Evolutionary conservation across 768 basidiomycete genomes (phyloP).

Genomic region (Boletellus emodensis): DNA sequence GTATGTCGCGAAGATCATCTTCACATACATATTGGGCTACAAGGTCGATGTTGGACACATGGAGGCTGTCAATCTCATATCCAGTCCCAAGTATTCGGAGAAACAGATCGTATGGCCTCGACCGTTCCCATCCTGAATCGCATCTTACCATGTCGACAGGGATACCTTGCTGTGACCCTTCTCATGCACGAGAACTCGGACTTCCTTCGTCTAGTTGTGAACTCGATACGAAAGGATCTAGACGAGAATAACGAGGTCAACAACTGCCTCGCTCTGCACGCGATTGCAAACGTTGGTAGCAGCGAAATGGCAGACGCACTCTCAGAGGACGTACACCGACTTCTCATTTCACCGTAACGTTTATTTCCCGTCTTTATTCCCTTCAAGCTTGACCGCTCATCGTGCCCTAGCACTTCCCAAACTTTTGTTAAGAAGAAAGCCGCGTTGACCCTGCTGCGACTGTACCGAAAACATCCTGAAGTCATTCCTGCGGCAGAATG

Average conservation of each 20-base stretch:
- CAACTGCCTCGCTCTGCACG: constrained; percentile 95
- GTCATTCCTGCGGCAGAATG: constrained; percentile 93
- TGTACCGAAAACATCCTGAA: constrained; percentile 95
- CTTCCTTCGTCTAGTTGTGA: constrained; percentile 92
- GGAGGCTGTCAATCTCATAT: constrained; percentile 98
- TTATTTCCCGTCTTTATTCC: not conserved
- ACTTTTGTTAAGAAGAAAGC: constrained; percentile 99
- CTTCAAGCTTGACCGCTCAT: constrained; percentile 12
- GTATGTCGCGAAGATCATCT: constrained; percentile 98
- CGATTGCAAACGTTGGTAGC: constrained; percentile 96
- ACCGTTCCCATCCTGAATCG: not conserved
- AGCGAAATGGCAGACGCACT: constrained; percentile 98
- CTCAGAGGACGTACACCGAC: constrained; percentile 87
- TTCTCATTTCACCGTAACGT: constrained; percentile 89
- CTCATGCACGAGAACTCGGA: constrained; percentile 99
- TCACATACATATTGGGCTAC: constrained; percentile 98
- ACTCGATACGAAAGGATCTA: constrained; percentile 96
- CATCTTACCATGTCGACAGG: constrained; percentile 45
- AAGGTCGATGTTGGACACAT: constrained; percentile 99
- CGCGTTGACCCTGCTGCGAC: constrained; percentile 83
- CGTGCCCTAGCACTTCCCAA: constrained; percentile 70
- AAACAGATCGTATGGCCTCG: constrained; percentile 88
- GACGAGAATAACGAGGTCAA: constrained; percentile 92
- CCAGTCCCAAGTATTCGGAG: constrained; percentile 93
- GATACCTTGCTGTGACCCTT: constrained; percentile 94